Evolutionary conservation across 2,329 filamentous ascomycete species (phyloP), one percentile per base, ranked within the genome.

Genomic region (Graphilbum fragrans): DNA sequence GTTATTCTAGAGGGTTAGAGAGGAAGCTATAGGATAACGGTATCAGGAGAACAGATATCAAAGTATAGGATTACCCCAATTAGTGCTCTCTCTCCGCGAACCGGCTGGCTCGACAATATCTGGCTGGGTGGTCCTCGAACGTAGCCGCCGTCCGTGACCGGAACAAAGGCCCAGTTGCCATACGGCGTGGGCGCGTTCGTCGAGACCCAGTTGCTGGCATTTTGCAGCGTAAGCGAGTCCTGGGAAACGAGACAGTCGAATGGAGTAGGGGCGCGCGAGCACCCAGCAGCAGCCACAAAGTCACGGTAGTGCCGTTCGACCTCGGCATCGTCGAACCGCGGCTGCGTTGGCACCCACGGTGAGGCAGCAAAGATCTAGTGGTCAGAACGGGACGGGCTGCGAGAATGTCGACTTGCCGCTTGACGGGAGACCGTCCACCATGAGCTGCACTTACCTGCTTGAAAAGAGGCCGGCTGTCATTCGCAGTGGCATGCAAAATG

Each of bases 321-420:
- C 8, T 64, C 50, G 27, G 55, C 58, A 19, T 65, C 65, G 38
- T 66, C 59, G 48, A 66, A 72, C 11, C 55, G 52, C 43, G 69
- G 70, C 42, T 69, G 65, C 45, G 64, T 64, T 0, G 69, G 64
- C 25, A 70, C 59, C 42, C 66, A 72, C 3, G 69, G 67, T n/a
- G 44, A 47, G 3, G 45, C 42, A 3, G 45, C 35, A 19, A 35
- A 43, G 10, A 43, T 37, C 38, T 40, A 14, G 20, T 19, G 7
- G 18, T 44, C 25, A 25, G 7, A n/a, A 19, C 17, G n/a, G n/a
- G n/a, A n/a, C n/a, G n/a, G n/a, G n/a, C n/a, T n/a, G n/a, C n/a
- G n/a, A n/a, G n/a, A n/a, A n/a, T n/a, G n/a, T n/a, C n/a, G n/a
- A n/a, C n/a, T n/a, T n/a, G n/a, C n/a, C n/a, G n/a, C n/a, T n/a